These are phyloP conservation scores for Barbarea vulgaris DNA, from an alignment of 345 rosid genomes.

Conservation along the genomic window DNA sequence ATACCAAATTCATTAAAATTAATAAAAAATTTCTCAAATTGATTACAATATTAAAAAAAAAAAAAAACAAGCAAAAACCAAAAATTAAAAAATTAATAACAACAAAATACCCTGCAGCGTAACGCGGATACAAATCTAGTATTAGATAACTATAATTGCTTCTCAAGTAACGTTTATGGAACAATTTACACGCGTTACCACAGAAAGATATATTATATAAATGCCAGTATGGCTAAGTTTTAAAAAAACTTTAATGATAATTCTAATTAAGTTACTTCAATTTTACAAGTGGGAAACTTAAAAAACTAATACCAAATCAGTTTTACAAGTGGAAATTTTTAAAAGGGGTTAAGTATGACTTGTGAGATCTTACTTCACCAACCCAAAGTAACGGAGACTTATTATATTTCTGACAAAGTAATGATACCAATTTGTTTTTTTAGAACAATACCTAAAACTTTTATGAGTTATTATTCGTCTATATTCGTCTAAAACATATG, in stretches of 20 bases:
- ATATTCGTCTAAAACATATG: too few relatives aligned
- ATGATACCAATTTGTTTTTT: background rate
- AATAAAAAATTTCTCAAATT: too few relatives aligned
- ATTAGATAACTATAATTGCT: background rate
- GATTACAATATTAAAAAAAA: too few relatives aligned
- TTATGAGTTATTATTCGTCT: background rate
- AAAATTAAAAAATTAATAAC: background rate
- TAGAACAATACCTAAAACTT: background rate
- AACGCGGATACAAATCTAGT: too few relatives aligned
- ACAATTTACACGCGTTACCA: background rate
- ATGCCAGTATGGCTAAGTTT: background rate
- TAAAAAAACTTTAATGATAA: background rate
- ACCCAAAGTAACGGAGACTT: background rate
- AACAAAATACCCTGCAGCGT: too few relatives aligned
- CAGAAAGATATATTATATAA: background rate
- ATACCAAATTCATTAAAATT: too few relatives aligned
- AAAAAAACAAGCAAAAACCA: too few relatives aligned
- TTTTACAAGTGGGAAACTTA: background rate
- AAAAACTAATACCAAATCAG: background rate
- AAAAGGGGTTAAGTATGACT: constrained; percentile 2
- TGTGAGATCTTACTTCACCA: constrained; percentile 13
- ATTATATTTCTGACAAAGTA: background rate
- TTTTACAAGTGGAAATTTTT: background rate
- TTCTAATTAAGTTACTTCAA: background rate
- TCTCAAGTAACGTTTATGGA: constrained; percentile 8